Base-by-base conservation (phyloP, 106 monocot genomes). In the Posidonia australis region DNA sequence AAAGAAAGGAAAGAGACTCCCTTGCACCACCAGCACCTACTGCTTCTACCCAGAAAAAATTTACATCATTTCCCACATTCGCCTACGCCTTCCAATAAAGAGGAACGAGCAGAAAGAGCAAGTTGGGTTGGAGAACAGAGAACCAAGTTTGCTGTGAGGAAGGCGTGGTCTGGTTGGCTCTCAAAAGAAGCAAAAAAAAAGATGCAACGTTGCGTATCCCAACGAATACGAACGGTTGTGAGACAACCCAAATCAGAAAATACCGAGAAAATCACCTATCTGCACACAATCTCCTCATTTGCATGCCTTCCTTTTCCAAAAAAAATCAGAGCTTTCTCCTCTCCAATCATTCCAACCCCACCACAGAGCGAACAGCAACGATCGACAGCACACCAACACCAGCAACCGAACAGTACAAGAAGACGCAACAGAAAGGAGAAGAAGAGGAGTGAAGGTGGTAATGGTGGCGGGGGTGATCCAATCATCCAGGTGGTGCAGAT, bases 1-100 rank as follows among this genome's bases (percentile, higher is more conserved):
- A 59, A 62, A 30, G 11, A 42, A 10, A 43, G 30, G 22, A 31
- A 44, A 0, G 58, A 29, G 27, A 58, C 54, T 55, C 54, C 24
- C 2, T n/a, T 24, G 54, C 54, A 10, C 19, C 43, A n/a, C 59
- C 31, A 18, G 41, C 5, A 20, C 9, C 43, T 30, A n/a, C n/a
- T n/a, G 11, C n/a, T 19, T 14, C 0, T 13, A 29, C 11, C 5
- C 10, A 19, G 31, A 19, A n/a, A n/a, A 5, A 36, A 10, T 21
- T 20, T 64, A 46, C 64, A 64, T 25, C 64, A 64, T n/a, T 46
- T 42, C 46, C 27, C 46, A 64, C 64, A 47, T 47, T 47, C 17
- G 19, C 19, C 61, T 30, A 43, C 43, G 41, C 43, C 43, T 36
- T 14, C 20, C 61, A 61, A 61, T 12, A 42, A 61, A 12, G 19